These are phyloP conservation scores for Talaromyces verruculosus DNA, from an alignment of 2,329 filamentous ascomycete genomes.

Conservation along the genomic window DNA sequence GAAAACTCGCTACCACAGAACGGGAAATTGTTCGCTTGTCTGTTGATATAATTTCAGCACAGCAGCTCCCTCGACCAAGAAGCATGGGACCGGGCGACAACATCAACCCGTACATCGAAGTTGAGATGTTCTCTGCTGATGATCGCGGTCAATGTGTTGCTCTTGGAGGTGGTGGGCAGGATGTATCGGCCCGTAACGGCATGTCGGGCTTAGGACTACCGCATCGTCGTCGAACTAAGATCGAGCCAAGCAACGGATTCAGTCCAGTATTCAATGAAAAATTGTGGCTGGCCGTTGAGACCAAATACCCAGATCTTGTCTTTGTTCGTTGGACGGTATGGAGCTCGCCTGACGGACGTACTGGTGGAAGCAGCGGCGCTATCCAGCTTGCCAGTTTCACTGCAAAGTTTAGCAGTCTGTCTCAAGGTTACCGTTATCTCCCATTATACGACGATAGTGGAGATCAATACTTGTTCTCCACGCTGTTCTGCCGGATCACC, in stretches of 20 bases:
- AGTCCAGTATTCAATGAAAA: conserved; percentile 83
- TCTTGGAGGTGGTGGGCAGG: conserved; percentile 64
- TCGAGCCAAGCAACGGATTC: conserved; percentile 86
- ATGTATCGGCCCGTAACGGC: conserved; percentile 64
- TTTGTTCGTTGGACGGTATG: conserved; percentile 93
- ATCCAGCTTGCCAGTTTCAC: conserved; percentile 81
- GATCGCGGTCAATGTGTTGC: conserved; percentile 78
- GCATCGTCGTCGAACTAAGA: conserved; percentile 73
- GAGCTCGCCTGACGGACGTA: conserved; percentile 75
- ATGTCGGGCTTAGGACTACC: conserved; percentile 69
- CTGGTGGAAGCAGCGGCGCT: conserved; percentile 62
- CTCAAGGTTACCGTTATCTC: conserved; percentile 88
- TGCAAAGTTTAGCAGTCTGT: conserved; percentile 83
- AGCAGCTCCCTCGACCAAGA: conserved; percentile 83
- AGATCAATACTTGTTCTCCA: conserved; percentile 92
- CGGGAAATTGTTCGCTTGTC: conserved; percentile 81
- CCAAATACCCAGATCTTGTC: conserved; percentile 90
- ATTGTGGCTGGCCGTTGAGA: conserved; percentile 78
- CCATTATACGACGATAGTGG: conserved; percentile 85
- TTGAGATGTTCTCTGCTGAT: conserved; percentile 91
- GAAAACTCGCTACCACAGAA: conserved; percentile 60
- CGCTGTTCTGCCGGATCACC: conserved; percentile 84
- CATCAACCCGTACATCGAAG: conserved; percentile 90
- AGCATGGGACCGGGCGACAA: conserved; percentile 69
- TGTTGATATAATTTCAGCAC: conserved; percentile 87